Conservation (phyloP, 441 rosid species). For the Populus trichocarpa region DNA sequence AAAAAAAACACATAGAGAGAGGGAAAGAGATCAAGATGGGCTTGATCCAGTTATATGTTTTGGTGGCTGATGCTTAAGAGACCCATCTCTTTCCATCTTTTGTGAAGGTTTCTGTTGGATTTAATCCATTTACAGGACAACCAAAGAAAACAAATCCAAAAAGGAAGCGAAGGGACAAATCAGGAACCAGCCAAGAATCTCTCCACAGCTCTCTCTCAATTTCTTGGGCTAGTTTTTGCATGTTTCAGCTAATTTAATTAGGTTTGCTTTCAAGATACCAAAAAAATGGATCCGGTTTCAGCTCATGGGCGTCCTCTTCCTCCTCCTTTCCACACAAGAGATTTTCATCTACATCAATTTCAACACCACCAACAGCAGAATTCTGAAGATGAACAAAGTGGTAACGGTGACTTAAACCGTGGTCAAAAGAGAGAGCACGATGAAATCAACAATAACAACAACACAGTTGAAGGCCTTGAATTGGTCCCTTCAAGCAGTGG, state of each 20-base stretch:
- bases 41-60: constrained; percentile 26
- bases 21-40: constrained; percentile 12
- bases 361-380: constrained; percentile 40
- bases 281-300: constrained; percentile 64
- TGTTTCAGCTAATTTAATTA: constrained; percentile 13
- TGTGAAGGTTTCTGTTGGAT: neutral
- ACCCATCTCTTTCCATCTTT: constrained; percentile 7
- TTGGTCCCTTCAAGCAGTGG: neutral
- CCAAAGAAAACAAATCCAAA: constrained; percentile 2
- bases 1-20: neutral
- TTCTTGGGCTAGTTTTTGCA: neutral
- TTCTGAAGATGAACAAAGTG: constrained; percentile 46
- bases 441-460: constrained; percentile 31
- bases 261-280: constrained; percentile 18
- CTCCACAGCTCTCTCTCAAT: neutral
- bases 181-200: constrained; percentile 1
- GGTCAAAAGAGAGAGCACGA: constrained; percentile 64
- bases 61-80: constrained; percentile 21
- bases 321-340: constrained; percentile 65
- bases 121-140: constrained; percentile 6
- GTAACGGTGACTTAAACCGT: constrained; percentile 28
- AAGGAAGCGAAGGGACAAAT: constrained; percentile 1
- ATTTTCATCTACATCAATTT: constrained; percentile 69
- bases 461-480: constrained; percentile 34
- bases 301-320: constrained; percentile 71